Percentiles rank a stretch among this genome's conserved stretches.
These are phyloP conservation scores for Hippophae tibetana DNA, from an alignment of 306 rosid species.

Conservation along the genomic window DNA sequence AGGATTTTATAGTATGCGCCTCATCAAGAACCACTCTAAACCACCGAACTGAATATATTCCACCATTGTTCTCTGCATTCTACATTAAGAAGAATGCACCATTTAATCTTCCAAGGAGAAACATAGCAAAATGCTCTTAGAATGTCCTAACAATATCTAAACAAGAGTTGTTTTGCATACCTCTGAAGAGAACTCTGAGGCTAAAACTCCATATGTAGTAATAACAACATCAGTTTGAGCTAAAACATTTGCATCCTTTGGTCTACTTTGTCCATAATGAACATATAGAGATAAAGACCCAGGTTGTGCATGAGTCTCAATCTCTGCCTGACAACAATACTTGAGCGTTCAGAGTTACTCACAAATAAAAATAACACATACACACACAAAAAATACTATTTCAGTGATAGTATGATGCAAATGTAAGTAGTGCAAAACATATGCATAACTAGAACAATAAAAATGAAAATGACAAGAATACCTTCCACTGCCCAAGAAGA, in stretches of 20 bases:
- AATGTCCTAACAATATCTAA: constrained; percentile 2
- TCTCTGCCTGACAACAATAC: constrained; percentile 66
- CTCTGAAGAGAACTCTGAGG: constrained; percentile 82
- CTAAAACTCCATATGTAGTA: constrained; percentile 78
- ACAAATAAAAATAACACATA: constrained; percentile 1
- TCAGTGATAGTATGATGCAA: constrained; percentile 8
- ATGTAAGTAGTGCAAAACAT: constrained; percentile 10
- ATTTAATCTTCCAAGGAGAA: constrained; percentile 11
- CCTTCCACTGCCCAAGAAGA: constrained; percentile 97
- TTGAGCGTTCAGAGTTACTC: constrained; percentile 22
- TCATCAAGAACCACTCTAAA: constrained; percentile 93
- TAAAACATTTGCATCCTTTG: constrained; percentile 68
- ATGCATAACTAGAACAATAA: constrained; percentile 6
- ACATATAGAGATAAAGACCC: constrained; percentile 67
- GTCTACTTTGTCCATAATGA: constrained; percentile 89
- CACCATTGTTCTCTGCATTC: constrained; percentile 64
- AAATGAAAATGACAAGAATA: constrained; percentile 16
- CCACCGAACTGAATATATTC: constrained; percentile 83
- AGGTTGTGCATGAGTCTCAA: constrained; percentile 69
- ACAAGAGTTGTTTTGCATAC: constrained; percentile 34
- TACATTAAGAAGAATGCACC: constrained; percentile 24
- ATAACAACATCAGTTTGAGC: constrained; percentile 73
- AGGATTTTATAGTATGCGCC: constrained; percentile 88
- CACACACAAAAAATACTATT: background rate
- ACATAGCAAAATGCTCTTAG: constrained; percentile 11